Base-by-base conservation (phyloP, 768 basidiomycete species). In the Termitomyces eurrhizus region DNA sequence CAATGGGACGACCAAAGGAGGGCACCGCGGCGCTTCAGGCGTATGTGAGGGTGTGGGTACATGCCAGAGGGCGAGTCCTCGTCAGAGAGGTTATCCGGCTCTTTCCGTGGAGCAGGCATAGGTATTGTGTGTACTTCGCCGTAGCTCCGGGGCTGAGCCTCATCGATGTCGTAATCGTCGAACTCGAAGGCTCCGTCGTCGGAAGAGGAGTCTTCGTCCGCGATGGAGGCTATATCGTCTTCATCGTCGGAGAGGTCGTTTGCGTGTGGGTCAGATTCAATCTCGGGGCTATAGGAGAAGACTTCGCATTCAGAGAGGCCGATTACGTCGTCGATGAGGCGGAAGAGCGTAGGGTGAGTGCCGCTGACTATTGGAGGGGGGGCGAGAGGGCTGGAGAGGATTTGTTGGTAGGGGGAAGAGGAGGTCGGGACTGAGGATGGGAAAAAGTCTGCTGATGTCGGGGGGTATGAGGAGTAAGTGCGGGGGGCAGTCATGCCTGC, bases 1-100 rank as follows among this genome's bases (percentile, higher is more conserved):
- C 93, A 96, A 72, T 96, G 93, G 12, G 92, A 93, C 37, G 92
- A 95, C 95, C 95, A 98, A 7, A 98, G 80, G 59, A 98, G 76
- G 4, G 93, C 89, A 18, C 93, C 92, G 21, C 85, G 81, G 63
- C 87, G 83, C 68, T 82, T 84, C 56, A 83, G 68, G 37, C 78
- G 80, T 58, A 83, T 75, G 64, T 78, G 78, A 13, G 73, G 70
- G 26, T 49, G 53, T 7, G 56, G 45, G 54, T 70, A 72, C 69
- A 68, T 77, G 76, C 70, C 78, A 75, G 70, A 66, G 32, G 74
- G 65, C 36, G 77, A 64, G 52, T 78, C 75, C 58, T 78, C 75
- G 24, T 78, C 67, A 44, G 70, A 65, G 36, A 74, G 68, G 54
- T 75, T 68, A 56, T 74, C 75, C 65, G 79, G 74, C 37, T 75